Conservation (phyloP, 1,284 basidiomycete genomes). For the Cutaneotrichosporon mucoides region DNA sequence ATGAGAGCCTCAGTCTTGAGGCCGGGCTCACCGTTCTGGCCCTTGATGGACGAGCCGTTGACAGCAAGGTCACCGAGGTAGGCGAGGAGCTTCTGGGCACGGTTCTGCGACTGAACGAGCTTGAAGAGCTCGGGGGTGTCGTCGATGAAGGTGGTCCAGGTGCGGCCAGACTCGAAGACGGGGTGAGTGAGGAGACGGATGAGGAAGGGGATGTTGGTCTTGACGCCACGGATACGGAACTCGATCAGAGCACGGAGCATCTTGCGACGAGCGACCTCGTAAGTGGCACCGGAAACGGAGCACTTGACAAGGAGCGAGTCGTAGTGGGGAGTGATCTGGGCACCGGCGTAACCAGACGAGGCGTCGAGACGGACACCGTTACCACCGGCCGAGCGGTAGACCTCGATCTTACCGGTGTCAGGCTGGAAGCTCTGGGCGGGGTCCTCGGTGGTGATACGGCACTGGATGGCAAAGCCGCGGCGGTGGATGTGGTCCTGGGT, state of each 20-base stretch:
- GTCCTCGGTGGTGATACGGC: slow-evolving; percentile 99
- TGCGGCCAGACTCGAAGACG: slow-evolving; percentile 90
- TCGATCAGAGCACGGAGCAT: slow-evolving; percentile 98
- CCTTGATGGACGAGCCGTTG: slow-evolving; percentile 91
- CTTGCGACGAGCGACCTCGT: slow-evolving; percentile 96
- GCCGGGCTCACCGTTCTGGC: slow-evolving; percentile 77
- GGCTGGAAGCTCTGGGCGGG: slow-evolving; percentile 88
- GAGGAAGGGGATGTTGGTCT: slow-evolving; percentile 99
- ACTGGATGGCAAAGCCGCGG: slow-evolving; percentile 97
- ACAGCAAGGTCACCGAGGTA: slow-evolving; percentile 97
- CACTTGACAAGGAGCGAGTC: slow-evolving; percentile 98
- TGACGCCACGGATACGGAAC: slow-evolving; percentile 99
- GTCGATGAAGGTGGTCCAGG: slow-evolving; percentile 99
- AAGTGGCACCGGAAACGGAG: slow-evolving; percentile 92
- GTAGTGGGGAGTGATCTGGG: slow-evolving; percentile 99
- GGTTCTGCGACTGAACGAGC: slow-evolving; percentile 94
- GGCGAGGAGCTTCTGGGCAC: slow-evolving; percentile 93
- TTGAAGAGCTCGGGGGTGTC: slow-evolving; percentile 99
- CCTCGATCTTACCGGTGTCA: slow-evolving; percentile 98
- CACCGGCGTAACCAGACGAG: slow-evolving; percentile 95
- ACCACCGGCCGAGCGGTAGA: slow-evolving; percentile 96
- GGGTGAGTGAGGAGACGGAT: slow-evolving; percentile 97
- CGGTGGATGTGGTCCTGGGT: slow-evolving; percentile 96
- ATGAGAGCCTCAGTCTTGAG: slow-evolving; percentile 84
- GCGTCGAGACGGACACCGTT: slow-evolving; percentile 98